phyloP scores from a whole-genome alignment of 805 yeast species.

The Jamesozyma lodderae region DNA sequence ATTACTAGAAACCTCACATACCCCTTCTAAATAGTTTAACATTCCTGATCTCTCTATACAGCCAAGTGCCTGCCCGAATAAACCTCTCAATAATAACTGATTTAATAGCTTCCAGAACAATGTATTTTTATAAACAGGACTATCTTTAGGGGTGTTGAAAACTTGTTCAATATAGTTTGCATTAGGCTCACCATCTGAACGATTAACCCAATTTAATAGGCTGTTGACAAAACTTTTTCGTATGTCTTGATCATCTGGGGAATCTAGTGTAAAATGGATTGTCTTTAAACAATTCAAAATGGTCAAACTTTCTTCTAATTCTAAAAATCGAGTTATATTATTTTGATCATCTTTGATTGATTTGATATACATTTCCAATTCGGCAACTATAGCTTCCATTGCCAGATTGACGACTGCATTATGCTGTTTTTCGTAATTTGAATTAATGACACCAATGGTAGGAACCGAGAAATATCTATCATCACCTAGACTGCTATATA shows the following conservation, averaged over 20 bases:
- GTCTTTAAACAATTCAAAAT: slow-evolving; percentile 54
- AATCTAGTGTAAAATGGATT: slow-evolving; percentile 28
- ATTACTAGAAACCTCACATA: slow-evolving; percentile 20
- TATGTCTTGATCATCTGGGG: slow-evolving; percentile 29
- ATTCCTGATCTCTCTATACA: slow-evolving; percentile 24
- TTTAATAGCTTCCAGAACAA: slow-evolving; percentile 56
- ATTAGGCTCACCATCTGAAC: slow-evolving; percentile 60
- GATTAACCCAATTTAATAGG: slow-evolving; percentile 55
- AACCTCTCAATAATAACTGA: slow-evolving; percentile 52
- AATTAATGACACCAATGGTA: slow-evolving; percentile 33
- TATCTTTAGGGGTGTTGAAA: slow-evolving; percentile 30
- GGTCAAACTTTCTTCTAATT: slow-evolving; percentile 38
- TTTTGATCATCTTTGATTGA: slow-evolving; percentile 26
- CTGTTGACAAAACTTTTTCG: slow-evolving; percentile 33
- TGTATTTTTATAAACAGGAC: slow-evolving; percentile 31
- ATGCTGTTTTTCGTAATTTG: slow-evolving; percentile 30
- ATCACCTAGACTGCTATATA: slow-evolving; percentile 42
- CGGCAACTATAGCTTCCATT: slow-evolving; percentile 27
- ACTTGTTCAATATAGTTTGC: slow-evolving; percentile 37
- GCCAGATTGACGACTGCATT: slow-evolving; percentile 31
- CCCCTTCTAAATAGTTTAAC: slow-evolving; percentile 10
- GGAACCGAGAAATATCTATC: slow-evolving; percentile 35
- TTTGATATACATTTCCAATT: slow-evolving; percentile 29
- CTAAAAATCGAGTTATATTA: slow-evolving; percentile 26
- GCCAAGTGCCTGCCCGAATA: slow-evolving; percentile 44